Evolutionary conservation across 202 grass and related monocot genomes (phyloP).

Genomic region (Zoysia matrella): DNA sequence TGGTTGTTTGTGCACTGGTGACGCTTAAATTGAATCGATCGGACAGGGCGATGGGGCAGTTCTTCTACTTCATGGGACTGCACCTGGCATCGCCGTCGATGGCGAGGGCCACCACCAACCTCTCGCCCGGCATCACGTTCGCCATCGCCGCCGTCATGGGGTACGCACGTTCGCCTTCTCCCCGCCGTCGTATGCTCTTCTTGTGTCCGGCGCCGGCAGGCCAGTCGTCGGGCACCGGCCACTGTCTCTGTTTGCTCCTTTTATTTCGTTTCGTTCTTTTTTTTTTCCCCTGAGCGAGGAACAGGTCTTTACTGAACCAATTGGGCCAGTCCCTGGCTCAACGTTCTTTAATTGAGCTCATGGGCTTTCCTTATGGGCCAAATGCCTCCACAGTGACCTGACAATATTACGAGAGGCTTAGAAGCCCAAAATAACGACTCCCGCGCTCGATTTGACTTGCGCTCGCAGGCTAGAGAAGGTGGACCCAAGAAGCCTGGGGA

Average conservation of each 20-base stretch:
- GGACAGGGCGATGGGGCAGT: slow-evolving; percentile 69
- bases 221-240: no score
- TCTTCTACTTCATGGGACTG: slow-evolving; percentile 68
- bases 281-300: neutral
- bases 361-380: neutral
- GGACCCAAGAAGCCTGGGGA: slow-evolving; percentile 42
- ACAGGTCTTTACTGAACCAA: neutral
- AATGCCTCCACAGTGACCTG: neutral
- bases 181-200: neutral
- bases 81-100: slow-evolving; percentile 67
- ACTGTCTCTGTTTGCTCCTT: no score
- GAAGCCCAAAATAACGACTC: neutral
- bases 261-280: neutral
- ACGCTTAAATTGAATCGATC: neutral
- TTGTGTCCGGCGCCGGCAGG: neutral
- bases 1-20: neutral
- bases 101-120: slow-evolving; percentile 72
- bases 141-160: slow-evolving; percentile 72
- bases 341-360: neutral
- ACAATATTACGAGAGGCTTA: no score
- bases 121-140: slow-evolving; percentile 74
- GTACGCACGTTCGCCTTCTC: slow-evolving; percentile 17
- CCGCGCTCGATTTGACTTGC: neutral
- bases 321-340: neutral
- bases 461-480: slow-evolving; percentile 59